Evolutionary conservation across 352 stramenopile genomes (phyloP), one percentile per base, ranked within the genome.

Genomic region (Phytophthora vignae): DNA sequence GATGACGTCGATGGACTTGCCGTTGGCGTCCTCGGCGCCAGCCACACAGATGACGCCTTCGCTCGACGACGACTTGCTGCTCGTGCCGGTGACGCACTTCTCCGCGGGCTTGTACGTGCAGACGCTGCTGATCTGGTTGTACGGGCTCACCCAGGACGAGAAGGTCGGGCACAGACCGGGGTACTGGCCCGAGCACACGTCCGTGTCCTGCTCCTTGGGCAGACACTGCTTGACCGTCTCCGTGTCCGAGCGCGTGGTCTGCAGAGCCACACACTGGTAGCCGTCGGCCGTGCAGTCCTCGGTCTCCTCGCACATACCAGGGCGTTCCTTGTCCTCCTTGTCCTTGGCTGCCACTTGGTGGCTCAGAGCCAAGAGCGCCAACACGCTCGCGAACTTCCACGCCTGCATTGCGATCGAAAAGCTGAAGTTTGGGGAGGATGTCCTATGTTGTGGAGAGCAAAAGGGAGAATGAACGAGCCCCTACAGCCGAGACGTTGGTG

Each of bases 111-210:
- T 90, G 79, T 91, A 92, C 22, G 85, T 91, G 70, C 87, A 94
- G 25, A 93, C 82, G 49, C 85, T 91, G 74, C 83, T 90, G 75
- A 94, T 90, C 57, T 83, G 71, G 71, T 90, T 90, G 77, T 91
- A 92, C 44, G 83, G 80, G 54, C 76, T 75, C 63, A 50, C 63
- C 87, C 85, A 93, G 14, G 83, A 90, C 66, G 82, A 81, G 69
- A 94, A 93, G 40, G 80, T 88, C 14, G 87, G 85, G 61, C 87
- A 93, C 60, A 91, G 73, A 46, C 85, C 87, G 5, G 80, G 71
- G 56, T 81, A 84, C 74, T 90, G 81, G 14, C 87, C 87, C 4
- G 83, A 87, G 70, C 87, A 92, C 38, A 91, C 77, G 60, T 88
- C 81, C 54, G 80, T 66, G 53, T 90, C 76, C 54, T 83, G 74